Evolutionary conservation across 768 basidiomycete species (phyloP), one percentile per base, ranked within the genome.

Genomic region (Cystofilobasidium capitatum): DNA sequence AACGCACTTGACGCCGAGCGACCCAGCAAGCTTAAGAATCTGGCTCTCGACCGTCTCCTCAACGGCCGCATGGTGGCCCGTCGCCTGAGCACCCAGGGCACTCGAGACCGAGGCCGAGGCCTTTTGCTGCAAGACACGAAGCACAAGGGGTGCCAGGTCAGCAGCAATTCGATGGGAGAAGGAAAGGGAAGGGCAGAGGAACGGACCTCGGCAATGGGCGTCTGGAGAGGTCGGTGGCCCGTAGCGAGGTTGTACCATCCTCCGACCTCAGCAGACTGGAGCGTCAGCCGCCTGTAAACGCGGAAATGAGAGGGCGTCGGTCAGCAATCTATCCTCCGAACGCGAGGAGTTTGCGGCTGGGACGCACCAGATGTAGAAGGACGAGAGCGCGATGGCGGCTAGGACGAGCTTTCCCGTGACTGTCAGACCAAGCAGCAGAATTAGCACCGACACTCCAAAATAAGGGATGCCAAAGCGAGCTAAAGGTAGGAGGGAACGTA

Each of bases 201-300:
- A 49, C 66, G 24, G 14, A 68, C 66, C 29, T 57, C 29, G 24
- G 54, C 36, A 24, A 60, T 64, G 0, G 68, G 55, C 22, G 36
- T 39, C 8, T 4, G 7, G 22, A 36, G 14, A 16, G 62, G 39
- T 13, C 35, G 17, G 33, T 64, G 42, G n/a, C 68, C 68, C 17
- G 55, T 64, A 2, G 64, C 31, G 17, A 69, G 39, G 49, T 69
- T 69, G 57, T 58, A 69, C 68, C 68, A 69, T 20, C 68, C 68
- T 14, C 68, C 68, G n/a, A 57, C 68, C 44, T 63, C 68, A 8
- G 62, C 55, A 36, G 62, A 55, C 42, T 64, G 54, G 31, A 63
- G 26, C 20, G 68, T 64, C 7, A 65, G 58, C 17, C 45, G 57
- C 62, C 62, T 63, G 44, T 1, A 31, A 26, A 10, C 1, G 29